Base-by-base conservation (phyloP, 192 early-diverging fungal species). In the Coemansia brasiliensis region DNA sequence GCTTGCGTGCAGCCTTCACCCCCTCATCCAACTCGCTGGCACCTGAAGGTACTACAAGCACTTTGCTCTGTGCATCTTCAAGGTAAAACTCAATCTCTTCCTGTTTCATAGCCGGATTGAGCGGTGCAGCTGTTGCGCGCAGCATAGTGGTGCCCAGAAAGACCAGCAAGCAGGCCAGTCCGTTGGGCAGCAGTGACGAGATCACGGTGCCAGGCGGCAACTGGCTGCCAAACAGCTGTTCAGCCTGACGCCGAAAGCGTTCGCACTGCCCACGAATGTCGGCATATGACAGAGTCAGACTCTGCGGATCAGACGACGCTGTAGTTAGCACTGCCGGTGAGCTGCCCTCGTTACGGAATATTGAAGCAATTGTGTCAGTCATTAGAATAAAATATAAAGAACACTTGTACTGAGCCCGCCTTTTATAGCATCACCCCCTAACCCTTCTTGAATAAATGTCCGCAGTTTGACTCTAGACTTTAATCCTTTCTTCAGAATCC, bases 71-170 rank as follows among this genome's bases (percentile, higher is more conserved):
- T n/a, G 89, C 83, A 64, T 90, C 89, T 18, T 91, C 78, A 13
- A 93, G 57, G 48, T 92, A 90, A 67, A 89, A 90, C 39, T 83
- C 83, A 39, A 90, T 78, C 70, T 93, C 91, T 22, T 83, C 75
- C 43, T 84, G 74, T 17, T 82, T 84, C 66, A 88, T 84, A 5
- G 77, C 72, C 9, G 87, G 79, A 59, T 92, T 90, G 17, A 93
- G 72, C 27, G 91, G 91, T 35, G 90, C 86, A 4, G 89, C 84
- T 3, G 84, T 72, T 59, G 84, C 74, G 48, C 86, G 83, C 67
- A 83, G 62, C 7, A 83, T 66, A 0, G 83, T 80, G 13, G 79
- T 81, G 16, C 81, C 90, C 37, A 93, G 76, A 53, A 93, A 92
- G 25, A 83, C 71, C 9, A 87, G 67, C 20, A 87, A 64, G 52